Conservation (phyloP, 768 basidiomycete genomes). For the Trametes meyenii region DNA sequence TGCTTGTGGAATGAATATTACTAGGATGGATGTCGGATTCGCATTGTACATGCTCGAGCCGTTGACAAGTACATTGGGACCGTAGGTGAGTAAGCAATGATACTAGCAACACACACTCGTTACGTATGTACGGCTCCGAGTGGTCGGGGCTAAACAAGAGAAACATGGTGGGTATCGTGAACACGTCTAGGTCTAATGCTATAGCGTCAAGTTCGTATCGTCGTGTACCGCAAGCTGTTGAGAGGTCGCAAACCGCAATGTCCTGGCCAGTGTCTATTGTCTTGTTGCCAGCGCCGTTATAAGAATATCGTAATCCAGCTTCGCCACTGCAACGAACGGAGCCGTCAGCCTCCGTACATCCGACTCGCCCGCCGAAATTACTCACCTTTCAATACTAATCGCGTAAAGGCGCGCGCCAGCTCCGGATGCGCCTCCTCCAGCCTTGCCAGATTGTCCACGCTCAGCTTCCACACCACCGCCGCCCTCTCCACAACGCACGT, state of each 20-base stretch:
- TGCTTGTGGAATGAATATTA: too few relatives aligned
- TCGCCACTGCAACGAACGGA: conserved; percentile 50
- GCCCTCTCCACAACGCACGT: conserved; percentile 81
- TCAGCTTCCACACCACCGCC: conserved; percentile 82
- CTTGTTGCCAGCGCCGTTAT: conserved; percentile 57
- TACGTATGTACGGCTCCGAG: neutral
- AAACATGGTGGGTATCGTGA: conserved; percentile 7
- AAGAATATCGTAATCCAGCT: conserved; percentile 64
- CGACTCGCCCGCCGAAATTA: neutral
- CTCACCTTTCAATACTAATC: conserved; percentile 73
- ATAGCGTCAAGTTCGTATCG: neutral
- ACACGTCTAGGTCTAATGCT: conserved; percentile 13
- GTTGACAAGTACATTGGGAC: too few relatives aligned
- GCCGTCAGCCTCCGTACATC: conserved; percentile 23
- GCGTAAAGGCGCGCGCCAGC: conserved; percentile 64
- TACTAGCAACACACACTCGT: neutral
- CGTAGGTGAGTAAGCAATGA: too few relatives aligned
- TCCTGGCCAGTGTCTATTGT: conserved; percentile 9
- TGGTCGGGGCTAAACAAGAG: neutral
- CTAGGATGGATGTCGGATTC: too few relatives aligned
- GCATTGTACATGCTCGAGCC: too few relatives aligned
- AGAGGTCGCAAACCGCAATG: neutral
- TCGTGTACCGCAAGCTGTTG: too few relatives aligned
- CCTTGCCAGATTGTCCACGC: conserved; percentile 53
- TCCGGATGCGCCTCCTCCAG: conserved; percentile 72